Base-by-base conservation (phyloP, 257 asterid genomes). In the Misopates orontium region DNA sequence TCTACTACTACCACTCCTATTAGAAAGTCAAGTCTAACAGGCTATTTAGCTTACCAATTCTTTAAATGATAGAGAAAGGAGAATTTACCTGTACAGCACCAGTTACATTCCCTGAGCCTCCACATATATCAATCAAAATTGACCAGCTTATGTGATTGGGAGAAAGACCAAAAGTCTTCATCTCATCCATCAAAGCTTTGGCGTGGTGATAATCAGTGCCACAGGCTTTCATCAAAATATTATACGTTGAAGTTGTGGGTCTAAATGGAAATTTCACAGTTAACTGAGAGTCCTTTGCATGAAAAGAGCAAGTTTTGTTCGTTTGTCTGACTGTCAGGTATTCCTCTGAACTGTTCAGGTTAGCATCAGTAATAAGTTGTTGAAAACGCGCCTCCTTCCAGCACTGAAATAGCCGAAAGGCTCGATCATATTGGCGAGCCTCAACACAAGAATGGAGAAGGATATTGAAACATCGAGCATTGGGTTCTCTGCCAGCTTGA, bases 401-500 rank as follows among this genome's bases (percentile, higher is more conserved):
- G 76, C 86, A 78, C 15, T 78, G 77, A 71, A 87, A 93, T 65
- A 90, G 78, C 67, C 96, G 89, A 73, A 93, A 93, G 70, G 98
- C 98, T 68, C 96, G 77, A 73, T 93, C 97, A 72, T 80, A 93
- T 78, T 93, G 97, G 80, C 90, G 64, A 75, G 93, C 83, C 82
- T 84, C 94, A 36, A 84, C 96, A 62, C 96, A 93, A 44, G 98
- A 90, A 84, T 93, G 97, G 66, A 93, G 98, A 76, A 93, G 85
- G 72, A 67, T 79, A 71, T 93, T 93, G 91, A 84, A 79, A 78
- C 97, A 85, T 48, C 79, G 95, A 51, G 96, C 71, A 71, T 81
- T 87, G 71, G 98, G 98, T 66, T 77, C 78, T 60, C 84, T 76
- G 49, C 94, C 95, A 71, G 93, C 82, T 72, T 72, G 85, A 70